Percentiles rank a stretch among this genome's conserved stretches.
These are phyloP conservation scores for Lumnitzera littorea DNA, from an alignment of 345 rosid species.

Conservation along the genomic window DNA sequence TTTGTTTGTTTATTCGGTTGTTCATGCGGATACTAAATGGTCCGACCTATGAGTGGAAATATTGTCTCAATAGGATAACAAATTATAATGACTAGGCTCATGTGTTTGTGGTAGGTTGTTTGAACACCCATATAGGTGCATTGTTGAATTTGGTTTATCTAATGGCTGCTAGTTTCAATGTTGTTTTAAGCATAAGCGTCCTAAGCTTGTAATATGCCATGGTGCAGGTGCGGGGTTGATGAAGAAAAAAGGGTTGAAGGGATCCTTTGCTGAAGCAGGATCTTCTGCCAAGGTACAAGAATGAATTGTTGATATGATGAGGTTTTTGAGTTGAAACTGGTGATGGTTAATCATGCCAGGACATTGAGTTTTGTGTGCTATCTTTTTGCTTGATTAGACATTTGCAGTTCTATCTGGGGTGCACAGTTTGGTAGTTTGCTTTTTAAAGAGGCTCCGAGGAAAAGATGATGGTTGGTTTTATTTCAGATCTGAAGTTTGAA, in stretches of 20 bases:
- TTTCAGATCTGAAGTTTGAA: not conserved
- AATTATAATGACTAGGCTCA: too few relatives aligned
- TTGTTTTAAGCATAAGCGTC: not conserved
- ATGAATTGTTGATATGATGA: not conserved
- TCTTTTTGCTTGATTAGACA: constrained; percentile 27
- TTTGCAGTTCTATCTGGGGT: constrained; percentile 68
- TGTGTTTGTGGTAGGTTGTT: too few relatives aligned
- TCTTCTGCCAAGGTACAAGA: constrained; percentile 76
- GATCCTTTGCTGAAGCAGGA: constrained; percentile 77
- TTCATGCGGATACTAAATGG: too few relatives aligned
- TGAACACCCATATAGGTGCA: too few relatives aligned
- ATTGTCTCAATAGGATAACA: too few relatives aligned
- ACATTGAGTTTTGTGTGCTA: not conserved
- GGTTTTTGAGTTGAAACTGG: not conserved
- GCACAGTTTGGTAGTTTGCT: constrained; percentile 69
- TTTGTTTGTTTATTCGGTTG: too few relatives aligned
- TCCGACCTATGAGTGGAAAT: too few relatives aligned
- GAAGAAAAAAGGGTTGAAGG: constrained; percentile 72
- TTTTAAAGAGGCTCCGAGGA: constrained; percentile 67
- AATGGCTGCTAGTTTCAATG: too few relatives aligned
- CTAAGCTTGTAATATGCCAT: constrained; percentile 2
- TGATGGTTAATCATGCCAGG: not conserved
- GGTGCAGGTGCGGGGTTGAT: constrained; percentile 74
- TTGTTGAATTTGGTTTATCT: too few relatives aligned
- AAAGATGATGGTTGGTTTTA: constrained; percentile 80